Conservation (phyloP, 441 rosid genomes). For the Kokia cookei region DNA sequence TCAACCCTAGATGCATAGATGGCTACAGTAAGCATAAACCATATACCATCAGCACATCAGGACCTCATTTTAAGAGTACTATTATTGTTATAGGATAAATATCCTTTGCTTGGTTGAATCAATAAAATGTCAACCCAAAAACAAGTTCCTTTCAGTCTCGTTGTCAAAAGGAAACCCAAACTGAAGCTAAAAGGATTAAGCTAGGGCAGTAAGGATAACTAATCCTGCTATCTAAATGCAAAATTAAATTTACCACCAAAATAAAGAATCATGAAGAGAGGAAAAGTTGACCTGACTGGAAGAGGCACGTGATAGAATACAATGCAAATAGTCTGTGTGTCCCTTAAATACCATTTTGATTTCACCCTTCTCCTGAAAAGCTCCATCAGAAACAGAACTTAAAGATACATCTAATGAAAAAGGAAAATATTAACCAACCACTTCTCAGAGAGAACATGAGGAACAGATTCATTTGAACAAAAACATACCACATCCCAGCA, state of each 20-base stretch:
- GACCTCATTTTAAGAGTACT: not conserved
- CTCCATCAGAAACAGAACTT: conserved; percentile 4
- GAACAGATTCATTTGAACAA: conserved; percentile 19
- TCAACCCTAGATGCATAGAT: conserved; percentile 4
- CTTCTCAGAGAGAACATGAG: conserved; percentile 3
- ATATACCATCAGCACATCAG: not conserved
- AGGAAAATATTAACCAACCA: not conserved
- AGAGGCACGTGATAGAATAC: conserved; percentile 64
- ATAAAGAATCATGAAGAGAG: not conserved
- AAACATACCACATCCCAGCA: conserved; percentile 95
- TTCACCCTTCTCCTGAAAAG: conserved; percentile 75
- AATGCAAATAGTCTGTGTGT: conserved; percentile 81
- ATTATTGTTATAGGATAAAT: not conserved
- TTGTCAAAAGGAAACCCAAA: not conserved
- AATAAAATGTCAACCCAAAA: not conserved
- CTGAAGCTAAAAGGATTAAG: not conserved
- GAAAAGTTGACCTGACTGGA: conserved; percentile 57
- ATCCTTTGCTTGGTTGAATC: not conserved
- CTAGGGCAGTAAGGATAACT: not conserved
- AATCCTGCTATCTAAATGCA: not conserved
- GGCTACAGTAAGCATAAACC: not conserved
- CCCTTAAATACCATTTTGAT: conserved; percentile 80
- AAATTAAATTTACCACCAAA: not conserved
- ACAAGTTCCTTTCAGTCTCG: not conserved
- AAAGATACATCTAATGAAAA: not conserved